These are phyloP conservation scores for Paraphoma chrysanthemicola DNA, from an alignment of 2,329 filamentous ascomycete species.

Conservation along the genomic window DNA sequence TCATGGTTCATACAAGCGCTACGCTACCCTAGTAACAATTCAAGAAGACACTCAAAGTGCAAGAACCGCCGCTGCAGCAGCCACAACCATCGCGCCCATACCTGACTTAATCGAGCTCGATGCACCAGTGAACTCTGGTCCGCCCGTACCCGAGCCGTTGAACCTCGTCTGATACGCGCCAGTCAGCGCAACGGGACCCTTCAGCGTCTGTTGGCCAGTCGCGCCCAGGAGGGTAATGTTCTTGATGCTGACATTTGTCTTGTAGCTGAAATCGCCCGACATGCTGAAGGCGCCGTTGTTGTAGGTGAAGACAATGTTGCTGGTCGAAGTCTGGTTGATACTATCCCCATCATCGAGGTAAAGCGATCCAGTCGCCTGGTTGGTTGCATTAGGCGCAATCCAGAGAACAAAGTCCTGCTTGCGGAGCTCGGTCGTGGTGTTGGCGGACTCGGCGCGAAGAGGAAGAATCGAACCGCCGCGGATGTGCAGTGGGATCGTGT, in stretches of 20 bases:
- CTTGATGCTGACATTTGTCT: conserved; percentile 29
- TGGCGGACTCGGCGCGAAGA: conserved; percentile 61
- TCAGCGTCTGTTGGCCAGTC: conserved; percentile 58
- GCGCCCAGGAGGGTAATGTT: conserved; percentile 37
- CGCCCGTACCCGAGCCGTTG: conserved; percentile 2
- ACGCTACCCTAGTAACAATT: neutral
- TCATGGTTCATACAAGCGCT: neutral
- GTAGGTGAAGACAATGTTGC: conserved; percentile 67
- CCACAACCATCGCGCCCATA: conserved; percentile 7
- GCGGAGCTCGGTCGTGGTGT: conserved; percentile 69
- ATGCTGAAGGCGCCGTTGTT: conserved; percentile 60
- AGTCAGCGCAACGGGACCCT: conserved; percentile 51
- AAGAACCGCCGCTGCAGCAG: conserved; percentile 2
- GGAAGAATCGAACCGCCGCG: conserved; percentile 70
- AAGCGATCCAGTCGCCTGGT: conserved; percentile 70
- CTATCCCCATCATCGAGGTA: conserved; percentile 81
- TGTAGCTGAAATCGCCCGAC: conserved; percentile 63
- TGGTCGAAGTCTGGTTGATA: conserved; percentile 64
- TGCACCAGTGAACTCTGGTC: conserved; percentile 12
- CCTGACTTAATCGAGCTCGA: conserved; percentile 4
- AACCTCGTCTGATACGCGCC: conserved; percentile 21
- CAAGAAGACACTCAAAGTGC: neutral
- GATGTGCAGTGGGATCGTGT: conserved; percentile 69
- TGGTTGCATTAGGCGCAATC: conserved; percentile 68
- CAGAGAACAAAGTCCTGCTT: conserved; percentile 74